A percentile compares a stretch with the other conserved stretches of the same genome.
These are phyloP conservation scores for Alternaria sp. DNA, from an alignment of 2,329 filamentous ascomycete species.

Conservation along the genomic window DNA sequence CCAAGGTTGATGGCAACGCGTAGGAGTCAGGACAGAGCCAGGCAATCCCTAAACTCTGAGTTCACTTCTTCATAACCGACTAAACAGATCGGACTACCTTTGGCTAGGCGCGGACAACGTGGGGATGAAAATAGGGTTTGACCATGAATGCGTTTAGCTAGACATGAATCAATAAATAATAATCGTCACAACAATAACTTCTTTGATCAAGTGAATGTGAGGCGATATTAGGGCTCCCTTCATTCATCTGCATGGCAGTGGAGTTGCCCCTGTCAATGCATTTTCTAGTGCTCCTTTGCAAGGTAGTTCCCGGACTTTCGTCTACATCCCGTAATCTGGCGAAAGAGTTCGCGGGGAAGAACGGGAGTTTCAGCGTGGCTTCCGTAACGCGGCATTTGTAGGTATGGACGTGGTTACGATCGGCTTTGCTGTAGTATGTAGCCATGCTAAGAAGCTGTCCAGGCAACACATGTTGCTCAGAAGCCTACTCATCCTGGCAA, in stretches of 20 bases:
- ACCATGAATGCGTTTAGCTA: conserved; percentile 35
- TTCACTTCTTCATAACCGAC: conserved; percentile 16
- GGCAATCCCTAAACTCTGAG: conserved; percentile 47
- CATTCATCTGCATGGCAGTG: conserved; percentile 19
- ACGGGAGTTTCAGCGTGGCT: conserved; percentile 4
- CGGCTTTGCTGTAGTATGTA: conserved; percentile 4
- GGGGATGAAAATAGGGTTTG: conserved; percentile 29
- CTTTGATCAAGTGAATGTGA: not conserved
- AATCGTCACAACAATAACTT: conserved; percentile 26
- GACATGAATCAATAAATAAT: conserved; percentile 42
- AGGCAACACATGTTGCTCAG: not conserved
- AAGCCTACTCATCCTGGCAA: not conserved
- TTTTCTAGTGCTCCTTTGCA: conserved; percentile 33
- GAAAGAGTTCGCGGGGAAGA: conserved; percentile 11
- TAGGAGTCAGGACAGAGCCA: conserved; percentile 53
- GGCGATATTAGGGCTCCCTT: conserved; percentile 25
- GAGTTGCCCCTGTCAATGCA: conserved; percentile 32
- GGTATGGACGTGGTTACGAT: conserved; percentile 7
- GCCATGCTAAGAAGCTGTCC: not conserved
- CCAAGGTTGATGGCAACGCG: conserved; percentile 56
- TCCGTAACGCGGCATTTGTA: not conserved
- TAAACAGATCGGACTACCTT: conserved; percentile 10
- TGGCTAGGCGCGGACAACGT: conserved; percentile 19
- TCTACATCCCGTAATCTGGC: conserved; percentile 9
- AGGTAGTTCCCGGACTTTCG: conserved; percentile 17